Base-by-base conservation (phyloP, 1,284 basidiomycete genomes). In the Pyrrhoderma noxium region DNA sequence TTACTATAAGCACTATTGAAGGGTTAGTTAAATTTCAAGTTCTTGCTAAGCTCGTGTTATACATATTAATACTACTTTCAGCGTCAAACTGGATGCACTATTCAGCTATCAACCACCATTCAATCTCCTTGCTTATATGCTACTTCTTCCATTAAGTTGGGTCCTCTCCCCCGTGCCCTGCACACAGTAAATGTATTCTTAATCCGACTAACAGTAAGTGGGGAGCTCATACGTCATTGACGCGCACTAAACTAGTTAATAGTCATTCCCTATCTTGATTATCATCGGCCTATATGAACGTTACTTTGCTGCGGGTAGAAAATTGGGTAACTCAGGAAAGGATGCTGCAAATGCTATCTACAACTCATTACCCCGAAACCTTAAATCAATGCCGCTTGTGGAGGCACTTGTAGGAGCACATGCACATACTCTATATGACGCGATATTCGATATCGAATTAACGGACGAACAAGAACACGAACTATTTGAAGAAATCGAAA, bases 21-120 rank as follows among this genome's bases (percentile, higher is more conserved):
- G 90, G 92, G 86, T 86, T 58, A 57, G 74, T 56, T 22, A 7
- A 18, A 27, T 8, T 35, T 47, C 42, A 34, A 34, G 18, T 11
- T 49, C 40, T 42, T 39, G 34, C 9, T 19, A n/a, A 52, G 4
- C 19, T 37, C 18, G 49, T 27, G 41, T 45, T 57, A 11, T 57
- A 19, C 23, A 36, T 21, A 54, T 19, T 31, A 31, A 5, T 31
- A 5, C 5, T 31, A 31, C 27, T 31, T 31, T 25, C 46, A 44
- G 87, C 8, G 86, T 92, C 62, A 91, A 92, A 65, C 83, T 83
- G 4, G 90, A 93, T 64, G 87, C 88, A 0, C 70, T 95, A n/a
- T 91, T 94, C 69, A 90, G 85, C 47, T 94, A 93, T 63, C 82
- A 92, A 58, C 89, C 87, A 1, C 89, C 90, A 0, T 90, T 90